Percentiles rank a stretch among this genome's conserved stretches.
These are phyloP conservation scores for Thymus quinquecostatus DNA, from an alignment of 257 asterid species.

Conservation along the genomic window DNA sequence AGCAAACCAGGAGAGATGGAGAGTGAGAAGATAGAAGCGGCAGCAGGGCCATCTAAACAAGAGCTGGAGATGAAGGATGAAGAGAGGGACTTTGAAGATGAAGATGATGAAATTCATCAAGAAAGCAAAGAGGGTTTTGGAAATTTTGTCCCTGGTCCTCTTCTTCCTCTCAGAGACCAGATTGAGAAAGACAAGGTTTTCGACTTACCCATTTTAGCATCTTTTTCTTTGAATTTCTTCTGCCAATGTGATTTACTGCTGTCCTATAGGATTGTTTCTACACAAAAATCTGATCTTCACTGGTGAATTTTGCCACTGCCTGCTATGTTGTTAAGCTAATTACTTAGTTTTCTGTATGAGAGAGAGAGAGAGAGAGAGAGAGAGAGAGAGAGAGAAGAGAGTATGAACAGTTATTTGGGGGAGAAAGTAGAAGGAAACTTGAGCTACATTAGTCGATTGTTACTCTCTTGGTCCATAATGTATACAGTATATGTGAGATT, in stretches of 20 bases:
- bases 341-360: too few relatives aligned
- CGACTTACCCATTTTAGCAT: background rate
- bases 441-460: conserved; percentile 4
- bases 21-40: conserved; percentile 45
- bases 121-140: conserved; percentile 33
- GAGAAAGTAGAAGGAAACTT: background rate
- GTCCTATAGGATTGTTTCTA: background rate
- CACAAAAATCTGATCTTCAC: conserved; percentile 3
- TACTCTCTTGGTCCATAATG: too few relatives aligned
- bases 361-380: too few relatives aligned
- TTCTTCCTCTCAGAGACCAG: conserved; percentile 79
- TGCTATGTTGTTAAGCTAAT: background rate
- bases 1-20: conserved; percentile 37
- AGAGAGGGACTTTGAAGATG: conserved; percentile 25
- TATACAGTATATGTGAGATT: too few relatives aligned
- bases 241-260: background rate
- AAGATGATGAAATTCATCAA: conserved; percentile 26
- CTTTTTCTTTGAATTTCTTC: background rate
- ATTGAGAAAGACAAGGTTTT: conserved; percentile 77
- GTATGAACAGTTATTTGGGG: background rate
- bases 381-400: too few relatives aligned
- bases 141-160: conserved; percentile 71
- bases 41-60: conserved; percentile 52
- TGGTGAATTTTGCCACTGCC: background rate
- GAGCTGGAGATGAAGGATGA: conserved; percentile 28